Base-by-base conservation (phyloP, 2,329 filamentous ascomycete genomes). In the Fonsecaea monophora region DNA sequence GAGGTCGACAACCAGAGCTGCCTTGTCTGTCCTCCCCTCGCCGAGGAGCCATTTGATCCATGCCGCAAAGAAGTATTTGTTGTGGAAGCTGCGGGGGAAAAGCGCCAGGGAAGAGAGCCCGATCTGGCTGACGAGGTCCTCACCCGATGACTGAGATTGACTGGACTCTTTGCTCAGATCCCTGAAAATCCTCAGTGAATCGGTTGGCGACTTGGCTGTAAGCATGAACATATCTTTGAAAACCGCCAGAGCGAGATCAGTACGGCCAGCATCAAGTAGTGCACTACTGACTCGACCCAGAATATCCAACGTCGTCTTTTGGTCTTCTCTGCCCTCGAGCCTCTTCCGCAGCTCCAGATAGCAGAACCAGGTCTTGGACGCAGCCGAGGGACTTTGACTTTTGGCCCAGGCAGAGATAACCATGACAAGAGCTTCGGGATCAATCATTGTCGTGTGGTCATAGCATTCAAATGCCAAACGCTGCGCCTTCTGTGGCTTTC, bases 181-280 rank as follows among this genome's bases (percentile, higher is more conserved):
- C 53, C 67, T 45, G 68, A 82, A 84, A n/a, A 83, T 73, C n/a
- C 76, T 74, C 3, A 77, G 78, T 30, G 78, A 82, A 59, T 82
- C 79, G n/a, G 79, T 75, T n/a, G 77, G 74, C 9, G 78, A 77
- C 54, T 79, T 79, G 65, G 78, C 76, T 7, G 85, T 85, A 3
- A 86, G 85, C 65, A 87, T 86, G 88, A 96, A 93, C 92, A 97
- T 96, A 76, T 97, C 92, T 72, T 90, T 91, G 77, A 96, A 96
- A 0, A 92, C 87, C 61, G 87, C 86, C 62, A 94, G 83, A 0
- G 91, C 92, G 67, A 89, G 84, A 67, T 90, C 85, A 5, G 87
- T 82, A 66, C 89, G 83, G 61, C 87, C 86, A 6, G 87, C 84
- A 25, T 88, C 82, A 32, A 97, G 79, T 73, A 96, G 92, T 53